A percentile compares a stretch with the other conserved stretches of the same genome.
These are phyloP conservation scores for Penicillium paneum DNA, from an alignment of 2,329 filamentous ascomycete genomes.

Conservation along the genomic window DNA sequence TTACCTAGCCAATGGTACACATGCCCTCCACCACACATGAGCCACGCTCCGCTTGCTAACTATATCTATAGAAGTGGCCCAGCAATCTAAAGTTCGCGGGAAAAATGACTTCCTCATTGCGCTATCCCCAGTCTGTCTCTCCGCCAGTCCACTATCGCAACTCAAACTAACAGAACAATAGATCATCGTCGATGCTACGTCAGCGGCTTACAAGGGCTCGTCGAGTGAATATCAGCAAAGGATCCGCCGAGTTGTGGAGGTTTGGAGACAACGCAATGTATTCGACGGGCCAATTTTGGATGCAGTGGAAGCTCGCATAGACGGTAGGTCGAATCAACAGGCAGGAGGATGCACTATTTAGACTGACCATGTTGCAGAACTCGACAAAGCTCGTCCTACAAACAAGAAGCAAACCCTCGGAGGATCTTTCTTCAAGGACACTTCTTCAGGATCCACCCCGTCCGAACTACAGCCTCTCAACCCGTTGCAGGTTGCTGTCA, in stretches of 20 bases:
- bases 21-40: not conserved
- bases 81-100: constrained; percentile 88
- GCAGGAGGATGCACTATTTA: not conserved
- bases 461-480: constrained; percentile 74
- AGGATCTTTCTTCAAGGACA: constrained; percentile 67
- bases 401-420: constrained; percentile 58
- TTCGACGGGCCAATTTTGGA: constrained; percentile 79
- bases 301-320: constrained; percentile 73
- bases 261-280: constrained; percentile 83
- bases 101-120: constrained; percentile 91
- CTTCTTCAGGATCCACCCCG: constrained; percentile 57
- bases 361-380: constrained; percentile 39
- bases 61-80: constrained; percentile 71
- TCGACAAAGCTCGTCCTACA: constrained; percentile 54
- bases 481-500: constrained; percentile 67
- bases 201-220: constrained; percentile 86
- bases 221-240: constrained; percentile 83
- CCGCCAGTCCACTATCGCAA: not conserved
- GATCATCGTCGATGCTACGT: constrained; percentile 85
- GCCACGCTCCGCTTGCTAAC: constrained; percentile 20
- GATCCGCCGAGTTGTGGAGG: constrained; percentile 82
- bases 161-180: constrained; percentile 29
- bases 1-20: constrained; percentile 88
- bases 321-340: constrained; percentile 55
- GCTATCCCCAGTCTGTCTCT: constrained; percentile 66